Conservation (phyloP, 805 yeast species). For the Pichia pseudocactophila region DNA sequence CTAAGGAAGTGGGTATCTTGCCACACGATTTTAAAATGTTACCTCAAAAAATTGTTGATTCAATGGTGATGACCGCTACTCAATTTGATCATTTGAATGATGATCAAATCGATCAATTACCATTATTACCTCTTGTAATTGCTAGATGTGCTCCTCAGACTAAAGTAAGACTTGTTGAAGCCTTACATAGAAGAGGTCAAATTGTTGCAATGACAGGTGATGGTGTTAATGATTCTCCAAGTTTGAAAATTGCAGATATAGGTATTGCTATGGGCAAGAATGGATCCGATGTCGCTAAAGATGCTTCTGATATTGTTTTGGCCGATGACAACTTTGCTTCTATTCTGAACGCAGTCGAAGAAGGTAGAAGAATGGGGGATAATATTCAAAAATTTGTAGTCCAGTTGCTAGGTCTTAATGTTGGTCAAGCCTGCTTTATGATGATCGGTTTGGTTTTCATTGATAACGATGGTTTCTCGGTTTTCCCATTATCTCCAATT, state of each 20-base stretch:
- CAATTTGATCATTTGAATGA: slow-evolving; percentile 60
- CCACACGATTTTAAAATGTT: slow-evolving; percentile 53
- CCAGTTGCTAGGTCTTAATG: slow-evolving; percentile 64
- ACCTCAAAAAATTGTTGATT: slow-evolving; percentile 43
- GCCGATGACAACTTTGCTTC: slow-evolving; percentile 76
- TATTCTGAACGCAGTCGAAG: slow-evolving; percentile 68
- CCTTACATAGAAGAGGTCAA: slow-evolving; percentile 52
- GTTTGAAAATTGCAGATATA: slow-evolving; percentile 66
- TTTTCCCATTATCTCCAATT: slow-evolving; percentile 74
- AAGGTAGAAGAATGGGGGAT: slow-evolving; percentile 71
- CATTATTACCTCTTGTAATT: slow-evolving; percentile 65
- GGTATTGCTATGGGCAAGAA: slow-evolving; percentile 81
- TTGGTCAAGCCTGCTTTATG: slow-evolving; percentile 58
- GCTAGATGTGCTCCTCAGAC: slow-evolving; percentile 82
- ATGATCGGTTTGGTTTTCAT: slow-evolving; percentile 68
- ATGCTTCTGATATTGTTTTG: slow-evolving; percentile 68
- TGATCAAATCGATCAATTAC: slow-evolving; percentile 50
- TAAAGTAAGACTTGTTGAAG: slow-evolving; percentile 74
- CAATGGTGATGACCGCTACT: slow-evolving; percentile 69
- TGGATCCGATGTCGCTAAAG: slow-evolving; percentile 81
- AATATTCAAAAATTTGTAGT: slow-evolving; percentile 72
- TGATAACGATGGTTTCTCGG: slow-evolving; percentile 56
- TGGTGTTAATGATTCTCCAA: slow-evolving; percentile 77
- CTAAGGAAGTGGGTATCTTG: slow-evolving; percentile 73
- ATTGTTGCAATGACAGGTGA: slow-evolving; percentile 80